A percentile compares a stretch with the other conserved stretches of the same genome.
phyloP scores from a whole-genome alignment of 257 asterid genomes.

The Solanum dulcamara region DNA sequence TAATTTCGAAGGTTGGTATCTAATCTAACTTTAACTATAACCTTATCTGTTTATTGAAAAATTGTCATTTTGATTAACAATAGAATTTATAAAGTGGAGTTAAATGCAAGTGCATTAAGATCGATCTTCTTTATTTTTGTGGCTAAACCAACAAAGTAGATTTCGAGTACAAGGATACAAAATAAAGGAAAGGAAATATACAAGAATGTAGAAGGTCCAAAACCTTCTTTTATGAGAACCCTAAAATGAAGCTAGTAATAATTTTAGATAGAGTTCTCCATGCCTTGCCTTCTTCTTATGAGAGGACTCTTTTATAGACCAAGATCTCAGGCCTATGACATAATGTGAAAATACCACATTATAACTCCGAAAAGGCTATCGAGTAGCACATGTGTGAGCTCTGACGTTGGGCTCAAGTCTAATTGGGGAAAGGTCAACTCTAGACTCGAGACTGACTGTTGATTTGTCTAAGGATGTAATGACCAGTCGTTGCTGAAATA shows the following conservation, averaged over 20 bases:
- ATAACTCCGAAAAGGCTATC: no score
- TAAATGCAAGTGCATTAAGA: neutral
- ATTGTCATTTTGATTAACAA: neutral
- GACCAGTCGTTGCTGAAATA: no score
- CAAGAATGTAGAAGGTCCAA: neutral
- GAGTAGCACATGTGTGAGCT: no score
- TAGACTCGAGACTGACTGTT: neutral
- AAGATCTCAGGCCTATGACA: no score
- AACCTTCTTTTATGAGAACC: neutral
- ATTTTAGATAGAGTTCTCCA: no score
- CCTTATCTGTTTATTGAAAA: neutral
- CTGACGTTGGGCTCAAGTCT: no score
- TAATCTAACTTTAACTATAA: neutral
- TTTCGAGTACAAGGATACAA: neutral
- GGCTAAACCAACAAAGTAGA: neutral
- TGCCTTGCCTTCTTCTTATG: no score
- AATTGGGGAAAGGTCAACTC: neutral
- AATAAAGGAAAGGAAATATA: neutral
- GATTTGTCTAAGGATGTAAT: no score
- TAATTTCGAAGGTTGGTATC: neutral
- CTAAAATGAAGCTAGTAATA: neutral
- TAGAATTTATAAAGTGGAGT: neutral
- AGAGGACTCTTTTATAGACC: no score
- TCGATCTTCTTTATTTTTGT: neutral
- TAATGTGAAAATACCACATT: no score